Evolutionary conservation across 139 green algal species (phyloP), one percentile per base, ranked within the genome.

Genomic region (Picochlorum sp.): DNA sequence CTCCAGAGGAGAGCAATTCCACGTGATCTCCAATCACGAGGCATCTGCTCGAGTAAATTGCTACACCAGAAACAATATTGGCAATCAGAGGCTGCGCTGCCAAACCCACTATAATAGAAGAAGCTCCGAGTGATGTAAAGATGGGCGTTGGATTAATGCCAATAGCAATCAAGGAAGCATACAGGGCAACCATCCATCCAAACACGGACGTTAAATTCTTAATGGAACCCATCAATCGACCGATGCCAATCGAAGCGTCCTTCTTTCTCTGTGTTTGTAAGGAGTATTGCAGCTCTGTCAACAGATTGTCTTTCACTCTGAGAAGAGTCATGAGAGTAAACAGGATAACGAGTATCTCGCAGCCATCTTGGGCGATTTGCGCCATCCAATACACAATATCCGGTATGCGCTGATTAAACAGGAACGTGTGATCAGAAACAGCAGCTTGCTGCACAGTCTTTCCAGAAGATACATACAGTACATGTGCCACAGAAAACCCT

Each of bases 61-160:
- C 18, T 44, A 71, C 18, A 21, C 60, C 70, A 0, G 56, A 30
- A 8, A 37, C 54, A 4, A 76, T 16, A 21, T 76, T 76, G 30
- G 28, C 21, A 0, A 65, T 21, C 21, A 72, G 21, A 14, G 4
- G 15, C 24, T 76, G 70, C 0, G 45, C 61, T 34, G 70, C 70
- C 23, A 76, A 34, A 24, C 70, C 70, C 9, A 76, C 15, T 2
- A 62, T 58, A 11, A 76, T 23, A 11, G 55, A 63, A 16, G 60
- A 52, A 23, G 56, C 70, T 9, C 70, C 70, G 10, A 70, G n/a
- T 5, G 45, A 63, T 9, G 70, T 58, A 10, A 76, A 15, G 24
- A 76, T 57, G 34, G 70, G 70, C 6, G 24, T 24, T 26, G 69
- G 24, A 58, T 72, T 60, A 34, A 76, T 31, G 16, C 70, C 70